Evolutionary conservation across 2,329 filamentous ascomycete genomes (phyloP), one percentile per base, ranked within the genome.

Genomic region (Colletotrichum sp.): DNA sequence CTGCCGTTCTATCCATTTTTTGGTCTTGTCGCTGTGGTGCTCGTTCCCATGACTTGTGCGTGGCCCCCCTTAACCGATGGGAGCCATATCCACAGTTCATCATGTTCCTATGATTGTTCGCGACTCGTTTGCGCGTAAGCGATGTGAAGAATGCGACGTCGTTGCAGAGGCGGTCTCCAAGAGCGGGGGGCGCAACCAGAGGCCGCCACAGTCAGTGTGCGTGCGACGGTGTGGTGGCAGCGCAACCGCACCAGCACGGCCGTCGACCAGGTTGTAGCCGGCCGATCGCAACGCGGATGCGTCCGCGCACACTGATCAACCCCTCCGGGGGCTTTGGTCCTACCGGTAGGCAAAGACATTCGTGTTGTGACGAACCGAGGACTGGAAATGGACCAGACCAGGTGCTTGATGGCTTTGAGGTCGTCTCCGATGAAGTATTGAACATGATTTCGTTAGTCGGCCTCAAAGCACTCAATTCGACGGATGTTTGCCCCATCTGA

Each of bases 131-230:
- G 39, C 63, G 49, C 32, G 30, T 69, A 76, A 76, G 73, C 70
- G 73, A 76, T 69, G 73, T 69, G 73, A 73, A 68, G 22, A 73
- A 73, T 73, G 59, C 73, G 69, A 73, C 73, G 59, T 73, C 25
- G 70, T 73, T 64, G 70, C 73, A 76, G 70, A 73, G 64, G 25
- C n/a, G 44, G 70, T 52, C 57, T 57, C 34, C 15, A 52, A 49
- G 19, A 44, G 70, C 73, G 70, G 73, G 69, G 69, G 22, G 22
- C 22, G 44, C 44, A 52, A 52, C 44, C 27, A 44, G n/a, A 39
- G 55, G 69, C 39, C 34, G 68, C 72, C 52, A 52, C 49, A 29
- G 69, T 66, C 61, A 27, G 52, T 67, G 62, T 27, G 69, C 66
- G 59, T 72, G 69, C 32, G 69, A 72, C 55, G 22, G 36, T 61